Evolutionary conservation across 345 rosid species (phyloP).

Genomic region (Murraya koenigii): DNA sequence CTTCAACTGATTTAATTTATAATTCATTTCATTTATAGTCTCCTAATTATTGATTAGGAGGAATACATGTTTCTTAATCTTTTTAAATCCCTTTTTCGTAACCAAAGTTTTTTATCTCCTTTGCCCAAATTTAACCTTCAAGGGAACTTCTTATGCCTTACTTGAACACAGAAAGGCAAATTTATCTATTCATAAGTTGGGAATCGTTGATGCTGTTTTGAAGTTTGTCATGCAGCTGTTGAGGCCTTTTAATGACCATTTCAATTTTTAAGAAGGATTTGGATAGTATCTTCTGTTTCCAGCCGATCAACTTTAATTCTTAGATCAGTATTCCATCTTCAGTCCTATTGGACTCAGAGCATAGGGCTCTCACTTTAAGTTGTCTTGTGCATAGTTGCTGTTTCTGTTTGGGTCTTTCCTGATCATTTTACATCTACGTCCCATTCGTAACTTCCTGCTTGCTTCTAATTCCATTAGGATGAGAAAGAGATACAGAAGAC

Average conservation of each 20-base stretch:
- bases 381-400: background rate
- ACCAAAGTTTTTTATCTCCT: background rate
- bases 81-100: no score
- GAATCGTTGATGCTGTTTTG: background rate
- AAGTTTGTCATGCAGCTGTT: background rate
- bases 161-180: background rate
- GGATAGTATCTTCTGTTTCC: background rate
- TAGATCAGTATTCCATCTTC: background rate
- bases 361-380: background rate
- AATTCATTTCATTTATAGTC: background rate
- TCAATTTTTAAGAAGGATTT: background rate
- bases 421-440: constrained; percentile 10
- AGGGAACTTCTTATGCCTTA: background rate
- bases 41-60: background rate
- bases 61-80: background rate
- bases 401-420: background rate
- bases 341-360: background rate
- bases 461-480: constrained; percentile 44
- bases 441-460: constrained; percentile 13
- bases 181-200: background rate
- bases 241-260: background rate
- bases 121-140: background rate
- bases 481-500: constrained; percentile 92
- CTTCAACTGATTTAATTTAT: background rate
- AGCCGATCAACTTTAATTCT: background rate